These are phyloP conservation scores for Reutealis trisperma DNA, from an alignment of 345 rosid species.

Conservation along the genomic window DNA sequence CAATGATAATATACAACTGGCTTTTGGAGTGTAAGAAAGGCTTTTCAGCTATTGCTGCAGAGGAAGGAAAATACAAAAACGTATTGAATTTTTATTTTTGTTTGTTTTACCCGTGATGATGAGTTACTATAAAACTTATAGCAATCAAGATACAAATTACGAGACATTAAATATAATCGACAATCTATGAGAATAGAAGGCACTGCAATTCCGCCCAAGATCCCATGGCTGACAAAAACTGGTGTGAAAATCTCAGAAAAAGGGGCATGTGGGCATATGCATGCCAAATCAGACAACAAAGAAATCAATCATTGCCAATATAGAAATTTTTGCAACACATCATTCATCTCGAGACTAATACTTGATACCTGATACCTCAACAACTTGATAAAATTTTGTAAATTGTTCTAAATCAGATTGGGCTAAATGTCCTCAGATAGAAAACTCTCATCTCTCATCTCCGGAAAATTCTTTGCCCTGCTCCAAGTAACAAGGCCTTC, in stretches of 20 bases:
- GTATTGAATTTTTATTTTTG: no score
- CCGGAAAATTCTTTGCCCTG: conserved; percentile 76
- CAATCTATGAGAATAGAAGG: no score
- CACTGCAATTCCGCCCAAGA: no score
- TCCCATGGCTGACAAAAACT: no score
- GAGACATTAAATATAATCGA: no score
- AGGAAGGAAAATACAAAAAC: no score
- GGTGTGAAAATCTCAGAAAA: neutral
- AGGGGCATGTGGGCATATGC: no score
- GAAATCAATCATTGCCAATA: neutral
- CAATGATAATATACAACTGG: neutral
- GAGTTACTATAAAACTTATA: no score
- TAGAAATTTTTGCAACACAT: neutral
- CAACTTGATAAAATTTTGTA: neutral
- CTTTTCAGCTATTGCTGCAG: no score
- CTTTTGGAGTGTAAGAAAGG: neutral
- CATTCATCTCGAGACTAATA: neutral
- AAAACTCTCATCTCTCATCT: conserved; percentile 69
- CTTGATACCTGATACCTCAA: neutral
- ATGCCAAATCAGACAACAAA: neutral
- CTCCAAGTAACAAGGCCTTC: conserved; percentile 74
- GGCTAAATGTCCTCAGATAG: neutral
- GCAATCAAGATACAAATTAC: no score
- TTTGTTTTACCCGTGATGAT: no score
- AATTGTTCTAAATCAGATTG: neutral